Base-by-base conservation (phyloP, 192 early-diverging fungal species). In the Mycoemilia scoparia region DNA sequence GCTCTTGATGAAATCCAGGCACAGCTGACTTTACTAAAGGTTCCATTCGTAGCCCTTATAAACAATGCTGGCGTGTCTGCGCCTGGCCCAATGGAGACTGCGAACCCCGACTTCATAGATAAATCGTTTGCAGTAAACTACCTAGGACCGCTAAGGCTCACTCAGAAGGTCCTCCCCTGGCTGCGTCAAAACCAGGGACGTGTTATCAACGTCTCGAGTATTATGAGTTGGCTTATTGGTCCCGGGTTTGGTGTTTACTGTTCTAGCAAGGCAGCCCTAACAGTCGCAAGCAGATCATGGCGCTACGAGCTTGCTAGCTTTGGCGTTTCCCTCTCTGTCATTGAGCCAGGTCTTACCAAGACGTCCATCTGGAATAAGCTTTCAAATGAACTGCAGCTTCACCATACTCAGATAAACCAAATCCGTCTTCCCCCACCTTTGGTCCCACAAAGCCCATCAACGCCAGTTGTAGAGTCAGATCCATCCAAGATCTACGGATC, bases 201-300 rank as follows among this genome's bases (percentile, higher is more conserved):
- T 37, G 49, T 67, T 36, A 49, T 67, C 36, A 61, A 67, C 51
- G 48, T 62, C 12, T 57, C 64, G 23, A 58, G 55, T 49, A 42
- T 67, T 25, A 61, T 57, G 49, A 31, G 46, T 10, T 66, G 64
- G 64, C 53, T 66, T 12, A 42, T 59, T 13, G 58, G 64, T 25
- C 58, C 64, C 2, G 64, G 64, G 9, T 61, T 57, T 41, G 64
- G 64, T 45, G 51, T 51, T 6, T 67, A 67, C 46, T 61, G 54
- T 21, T 57, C 65, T 17, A 59, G 55, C 59, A 62, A 67, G 37
- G 65, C 65, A 1, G 65, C 65, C 20, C 42, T 67, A 24, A 46
- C 48, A 10, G 59, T 55, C 4, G 49, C 50, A 24, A 59, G 50
- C 30, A 47, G 47, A 6, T 41, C 55, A 22, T 62, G 59, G 59